phyloP scores from a whole-genome alignment of 495 filamentous ascomycete species.

The Aspergillus hancockii region DNA sequence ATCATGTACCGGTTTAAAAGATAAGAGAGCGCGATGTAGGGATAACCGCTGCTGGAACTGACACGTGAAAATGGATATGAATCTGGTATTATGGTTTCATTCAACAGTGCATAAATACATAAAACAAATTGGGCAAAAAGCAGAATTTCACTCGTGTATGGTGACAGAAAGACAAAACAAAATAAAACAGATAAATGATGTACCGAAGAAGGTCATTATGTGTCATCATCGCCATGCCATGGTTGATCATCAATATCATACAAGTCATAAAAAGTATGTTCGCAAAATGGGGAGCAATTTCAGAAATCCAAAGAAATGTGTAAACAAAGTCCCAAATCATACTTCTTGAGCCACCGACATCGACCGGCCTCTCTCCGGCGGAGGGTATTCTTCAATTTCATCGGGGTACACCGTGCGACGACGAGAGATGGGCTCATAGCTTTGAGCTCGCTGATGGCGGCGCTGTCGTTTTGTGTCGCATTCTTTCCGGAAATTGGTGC shows the following conservation, averaged over 20 bases:
- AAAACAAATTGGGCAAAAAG: too few species aligned
- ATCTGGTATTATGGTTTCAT: too few species aligned
- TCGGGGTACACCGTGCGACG: conserved; percentile 20
- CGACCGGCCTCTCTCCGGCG: conserved; percentile 2
- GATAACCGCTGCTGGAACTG: too few species aligned
- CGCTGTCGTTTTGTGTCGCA: conserved; percentile 21
- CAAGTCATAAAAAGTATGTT: neutral
- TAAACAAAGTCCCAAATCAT: neutral
- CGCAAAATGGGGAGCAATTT: too few species aligned
- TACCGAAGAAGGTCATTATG: too few species aligned
- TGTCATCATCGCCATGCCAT: neutral
- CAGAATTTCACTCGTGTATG: too few species aligned
- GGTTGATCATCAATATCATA: neutral
- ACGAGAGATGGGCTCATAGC: neutral
- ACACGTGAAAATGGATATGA: too few species aligned
- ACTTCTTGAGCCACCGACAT: conserved; percentile 2
- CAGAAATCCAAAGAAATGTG: neutral
- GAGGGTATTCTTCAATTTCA: conserved; percentile 25
- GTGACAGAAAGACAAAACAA: too few species aligned
- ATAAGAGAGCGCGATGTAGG: too few species aligned
- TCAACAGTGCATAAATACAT: too few species aligned
- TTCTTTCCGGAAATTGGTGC: conserved; percentile 52
- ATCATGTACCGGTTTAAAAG: too few species aligned
- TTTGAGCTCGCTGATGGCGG: conserved; percentile 13
- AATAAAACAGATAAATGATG: too few species aligned